Evolutionary conservation across 176 grass and related monocot genomes (phyloP), one percentile per base, ranked within the genome.

Genomic region (Aegilops sharonensis): DNA sequence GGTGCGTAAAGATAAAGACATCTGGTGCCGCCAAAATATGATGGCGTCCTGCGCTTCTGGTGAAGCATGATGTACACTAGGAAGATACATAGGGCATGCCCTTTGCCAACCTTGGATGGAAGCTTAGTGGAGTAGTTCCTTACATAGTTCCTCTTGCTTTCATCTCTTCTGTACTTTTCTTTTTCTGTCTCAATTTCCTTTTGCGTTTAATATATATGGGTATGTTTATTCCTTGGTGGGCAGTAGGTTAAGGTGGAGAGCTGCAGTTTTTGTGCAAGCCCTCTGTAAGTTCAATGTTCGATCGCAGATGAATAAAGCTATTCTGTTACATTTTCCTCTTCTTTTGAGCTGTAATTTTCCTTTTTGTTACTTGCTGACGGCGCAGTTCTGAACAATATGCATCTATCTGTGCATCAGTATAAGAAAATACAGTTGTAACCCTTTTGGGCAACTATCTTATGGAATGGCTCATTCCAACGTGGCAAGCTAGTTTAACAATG

Each of bases 191-290:
- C 48, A 14, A 12, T 72, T 82, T 77, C 50, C 37, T n/a, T 66
- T 60, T 64, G 60, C 72, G 48, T 87, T 59, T 59, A 9, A 78
- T 42, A 72, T 43, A 25, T 74, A 74, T 74, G 71, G 43, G n/a
- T 12, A 54, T 64, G 21, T 72, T 85, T 48, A 73, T 88, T 83
- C 64, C 59, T 79, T 71, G 70, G 82, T 79, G 82, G 60, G 47
- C 6, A 8, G 54, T 88, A 88, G 85, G 88, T 82, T 88, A 78
- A 64, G 86, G 29, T 77, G 67, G 73, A 86, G 85, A 70, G 91
- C 78, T 93, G 91, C 88, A 90, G 81, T 93, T 90, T 75, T 75
- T 75, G 43, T 75, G 72, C 72, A 75, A 31, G 42, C 24, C 7
- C 43, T 75, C 42, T 52, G 72, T 75, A 75, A 75, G 24, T 75